phyloP scores from a whole-genome alignment of 2,329 filamentous ascomycete genomes.

The Byssoonygena ceratinophila region DNA sequence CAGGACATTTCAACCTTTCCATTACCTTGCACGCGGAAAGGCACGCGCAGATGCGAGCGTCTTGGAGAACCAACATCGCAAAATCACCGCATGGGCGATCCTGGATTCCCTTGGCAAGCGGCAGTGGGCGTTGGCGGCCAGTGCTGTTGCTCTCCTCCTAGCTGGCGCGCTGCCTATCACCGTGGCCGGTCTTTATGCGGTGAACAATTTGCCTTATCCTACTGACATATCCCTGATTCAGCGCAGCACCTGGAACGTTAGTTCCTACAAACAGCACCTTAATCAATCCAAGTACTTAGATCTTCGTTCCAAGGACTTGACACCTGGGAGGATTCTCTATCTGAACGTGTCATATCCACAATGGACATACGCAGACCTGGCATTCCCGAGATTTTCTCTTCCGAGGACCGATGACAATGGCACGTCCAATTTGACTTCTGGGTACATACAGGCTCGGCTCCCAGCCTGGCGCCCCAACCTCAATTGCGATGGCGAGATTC shows the following conservation, averaged over 20 bases:
- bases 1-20: constrained; percentile 19
- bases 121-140: constrained; percentile 14
- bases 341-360: constrained; percentile 24
- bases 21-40: constrained; percentile 12
- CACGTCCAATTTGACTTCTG: neutral
- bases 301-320: constrained; percentile 14
- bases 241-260: constrained; percentile 17
- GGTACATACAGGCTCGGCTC: constrained; percentile 6
- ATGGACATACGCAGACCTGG: constrained; percentile 27
- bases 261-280: constrained; percentile 9
- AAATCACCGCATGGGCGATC: constrained; percentile 40
- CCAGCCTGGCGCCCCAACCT: constrained; percentile 17
- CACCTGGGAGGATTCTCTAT: constrained; percentile 21
- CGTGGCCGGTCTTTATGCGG: constrained; percentile 16
- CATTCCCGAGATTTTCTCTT: constrained; percentile 17
- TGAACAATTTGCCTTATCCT: constrained; percentile 10
- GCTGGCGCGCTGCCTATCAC: constrained; percentile 15
- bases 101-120: constrained; percentile 39
- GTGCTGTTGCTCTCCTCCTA: constrained; percentile 15
- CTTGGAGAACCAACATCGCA: constrained; percentile 18
- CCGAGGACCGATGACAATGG: neutral
- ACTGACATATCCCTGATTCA: constrained; percentile 7
- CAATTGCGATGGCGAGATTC: constrained; percentile 11
- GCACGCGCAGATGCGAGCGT: constrained; percentile 14
- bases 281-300: constrained; percentile 1